Evolutionary conservation across 2,329 filamentous ascomycete genomes (phyloP), one percentile per base, ranked within the genome.

Genomic region (Aspergillus quadrilineatus): DNA sequence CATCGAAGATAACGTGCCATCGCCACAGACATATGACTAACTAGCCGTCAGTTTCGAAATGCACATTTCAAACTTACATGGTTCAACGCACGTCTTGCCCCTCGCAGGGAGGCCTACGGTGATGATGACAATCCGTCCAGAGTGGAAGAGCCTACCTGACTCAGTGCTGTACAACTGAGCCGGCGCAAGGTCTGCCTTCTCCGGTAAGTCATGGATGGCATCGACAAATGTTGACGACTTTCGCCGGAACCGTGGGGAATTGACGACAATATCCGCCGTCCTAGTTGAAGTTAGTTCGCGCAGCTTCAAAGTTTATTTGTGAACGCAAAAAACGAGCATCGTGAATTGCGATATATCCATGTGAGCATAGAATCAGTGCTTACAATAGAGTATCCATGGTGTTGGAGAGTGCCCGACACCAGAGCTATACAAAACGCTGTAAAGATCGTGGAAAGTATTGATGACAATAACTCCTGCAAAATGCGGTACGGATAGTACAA

Each of bases 91-190:
- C 83, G 94, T 99, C 78, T 99, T 99, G 59, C 94, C 94, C 68
- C 94, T 87, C 39, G 94, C 94, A 42, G 94, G 94, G 30, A 97
- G 84, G 26, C 94, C 94, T 64, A 97, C 94, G 72, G 96, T 97
- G 63, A 94, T 93, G 67, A 99, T 97, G 47, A 93, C 93, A 71
- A 99, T 99, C 56, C 93, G 87, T 47, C 94, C 94, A 22, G 94
- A 97, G 75, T 99, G 94, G 73, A 99, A 99, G 30, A 99, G 85
- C 42, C 94, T 86, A 48, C 94, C 94, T 47, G 93, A 97, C 83
- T 97, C 96, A 52, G 94, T 99, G 74, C 92, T 97, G 79, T 99
- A 99, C 45, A 99, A 83, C 78, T 99, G 94, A 64, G 94, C 94
- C 30, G 94, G 94, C 4, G 94, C 94, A 84, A 96, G 85, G 65